phyloP scores from a whole-genome alignment of 768 basidiomycete species.

The Kwoniella bestiolae region DNA sequence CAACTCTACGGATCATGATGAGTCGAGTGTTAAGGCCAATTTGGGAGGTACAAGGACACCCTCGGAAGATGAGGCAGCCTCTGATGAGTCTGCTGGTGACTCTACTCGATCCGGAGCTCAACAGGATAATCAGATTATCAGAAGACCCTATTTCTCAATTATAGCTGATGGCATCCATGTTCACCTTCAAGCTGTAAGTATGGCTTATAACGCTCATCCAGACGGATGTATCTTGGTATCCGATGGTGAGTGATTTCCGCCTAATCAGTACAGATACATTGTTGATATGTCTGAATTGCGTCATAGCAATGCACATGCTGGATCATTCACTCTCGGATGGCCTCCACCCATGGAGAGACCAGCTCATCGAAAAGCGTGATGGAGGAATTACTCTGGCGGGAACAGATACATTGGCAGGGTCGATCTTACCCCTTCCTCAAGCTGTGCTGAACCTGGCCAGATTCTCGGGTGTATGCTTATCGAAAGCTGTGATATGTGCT shows the following conservation, averaged over 20 bases:
- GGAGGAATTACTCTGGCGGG: conserved; percentile 80
- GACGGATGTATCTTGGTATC: conserved; percentile 88
- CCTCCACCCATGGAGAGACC: conserved; percentile 84
- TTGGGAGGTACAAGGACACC: too few relatives aligned
- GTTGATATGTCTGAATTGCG: neutral
- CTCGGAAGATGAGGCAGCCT: too few relatives aligned
- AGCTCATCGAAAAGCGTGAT: conserved; percentile 75
- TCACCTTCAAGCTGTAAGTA: conserved; percentile 85
- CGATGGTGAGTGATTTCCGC: conserved; percentile 66
- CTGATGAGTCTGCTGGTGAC: too few relatives aligned
- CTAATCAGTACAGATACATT: neutral
- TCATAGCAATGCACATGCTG: conserved; percentile 56
- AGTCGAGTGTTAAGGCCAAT: neutral
- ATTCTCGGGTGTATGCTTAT: conserved; percentile 81
- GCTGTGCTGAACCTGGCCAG: conserved; percentile 82
- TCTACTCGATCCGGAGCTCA: neutral
- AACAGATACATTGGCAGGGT: conserved; percentile 85
- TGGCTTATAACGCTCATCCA: conserved; percentile 80
- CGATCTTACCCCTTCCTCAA: conserved; percentile 67
- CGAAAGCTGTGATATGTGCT: conserved; percentile 81
- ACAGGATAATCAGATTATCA: conserved; percentile 56
- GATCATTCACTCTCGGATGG: conserved; percentile 85
- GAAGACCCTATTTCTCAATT: conserved; percentile 80
- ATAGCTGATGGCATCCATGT: conserved; percentile 92
- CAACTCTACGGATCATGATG: neutral